Evolutionary conservation across 208 protist genomes (phyloP), one percentile per base, ranked within the genome.

Genomic region (Naegleria lovaniensis): DNA sequence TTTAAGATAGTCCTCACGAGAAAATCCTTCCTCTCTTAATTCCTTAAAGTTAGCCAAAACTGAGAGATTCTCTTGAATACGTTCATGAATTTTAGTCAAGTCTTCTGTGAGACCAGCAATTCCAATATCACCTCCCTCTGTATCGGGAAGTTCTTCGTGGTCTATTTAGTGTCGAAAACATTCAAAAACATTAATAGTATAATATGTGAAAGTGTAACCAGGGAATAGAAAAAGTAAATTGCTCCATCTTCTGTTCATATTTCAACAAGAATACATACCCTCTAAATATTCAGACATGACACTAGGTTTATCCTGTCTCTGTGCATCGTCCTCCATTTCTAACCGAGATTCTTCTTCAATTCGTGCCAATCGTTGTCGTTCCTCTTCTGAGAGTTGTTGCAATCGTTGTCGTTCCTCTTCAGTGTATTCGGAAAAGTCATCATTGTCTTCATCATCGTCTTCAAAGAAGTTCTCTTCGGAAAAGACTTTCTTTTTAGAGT

Each of bases 11-110:
- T 99, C 97, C n/a, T 89, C 83, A 41, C 98, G 95, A 19, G 92
- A 92, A 29, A 93, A 93, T n/a, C 94, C 95, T 59, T 96, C 94
- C 91, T 98, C 96, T 16, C 97, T 94, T 91, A 97, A 93, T 79
- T 96, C 93, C 51, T 91, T 94, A 93, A 99, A 98, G 90, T 98
- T 96, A 48, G 92, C 93, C 6, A 99, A 96, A n/a, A 98, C 96
- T 83, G 94, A 93, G 1, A 99, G 92, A 3, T 97, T 95, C 48
- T 98, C 95, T 76, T 95, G 90, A 84, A 99, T 97, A 67, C 98
- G 96, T 85, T 97, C 92, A 58, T 95, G 91, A 0, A 96, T 87
- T 16, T 90, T 59, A 15, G 55, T 83, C 0, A 96, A 84, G 83
- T 96, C 95, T 67, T 36, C 85, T 58, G 39, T 48, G 38, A 43